Base-by-base conservation (phyloP, 2,329 filamentous ascomycete species). In the Calonectria ilicicola region DNA sequence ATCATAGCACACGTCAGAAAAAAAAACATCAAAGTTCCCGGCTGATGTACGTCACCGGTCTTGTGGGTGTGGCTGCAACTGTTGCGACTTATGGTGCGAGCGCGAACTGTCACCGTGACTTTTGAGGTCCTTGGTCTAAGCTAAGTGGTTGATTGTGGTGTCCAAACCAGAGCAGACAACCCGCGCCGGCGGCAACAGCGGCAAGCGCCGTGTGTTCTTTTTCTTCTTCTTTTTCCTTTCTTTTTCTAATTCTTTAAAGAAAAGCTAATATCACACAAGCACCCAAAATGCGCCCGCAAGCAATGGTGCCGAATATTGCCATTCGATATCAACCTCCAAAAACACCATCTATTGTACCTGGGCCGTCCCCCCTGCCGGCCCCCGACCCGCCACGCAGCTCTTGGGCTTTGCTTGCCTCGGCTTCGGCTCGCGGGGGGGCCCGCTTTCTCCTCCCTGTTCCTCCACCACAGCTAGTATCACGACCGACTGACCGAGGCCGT, bases 391-490 rank as follows among this genome's bases (percentile, higher is more conserved):
- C 66, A 69, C 64, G 15, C 42, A 29, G 23, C 23, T 47, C 65
- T 44, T 70, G 53, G 53, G n/a, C 38, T 60, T 60, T 58, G 35
- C 62, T 74, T 79, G 78, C 78, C 78, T 79, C 78, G 78, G 78
- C 78, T 79, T 79, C 78, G 78, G 78, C 78, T 79, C 71, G 76
- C 72, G 70, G 75, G 49, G 73, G 72, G 40, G 42, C 62, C 75
- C 71, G n/a, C 66, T 68, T 56, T 60, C 29, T 69, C 74, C 74
- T 75, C 74, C 58, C 72, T 64, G 32, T 1, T 46, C n/a, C n/a
- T 51, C 51, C 26, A 35, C 40, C 46, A 27, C 26, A 26, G 40
- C 44, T 32, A 63, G 32, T 51, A 65, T 47, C 68, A 49, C 58
- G 49, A 65, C 68, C 62, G 62, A 70, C 49, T 44, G 68, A 65